These are phyloP conservation scores for Apiotrichum gracile DNA, from an alignment of 1,284 basidiomycete genomes.

Conservation along the genomic window DNA sequence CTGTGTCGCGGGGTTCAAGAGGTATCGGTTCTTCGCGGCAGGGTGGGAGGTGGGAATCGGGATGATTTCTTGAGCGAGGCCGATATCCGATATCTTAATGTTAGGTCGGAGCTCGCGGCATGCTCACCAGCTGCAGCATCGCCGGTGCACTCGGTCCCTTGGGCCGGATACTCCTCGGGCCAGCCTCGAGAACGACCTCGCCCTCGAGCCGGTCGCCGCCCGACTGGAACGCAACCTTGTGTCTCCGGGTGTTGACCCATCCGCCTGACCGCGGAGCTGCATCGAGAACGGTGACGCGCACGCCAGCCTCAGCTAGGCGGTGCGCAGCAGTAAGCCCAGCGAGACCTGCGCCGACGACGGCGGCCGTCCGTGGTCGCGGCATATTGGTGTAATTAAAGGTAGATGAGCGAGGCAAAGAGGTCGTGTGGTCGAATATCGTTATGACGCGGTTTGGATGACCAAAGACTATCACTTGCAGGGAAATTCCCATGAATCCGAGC, in stretches of 20 bases:
- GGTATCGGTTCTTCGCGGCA: constrained; percentile 40
- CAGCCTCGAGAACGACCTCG: constrained; percentile 64
- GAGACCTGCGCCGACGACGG: constrained; percentile 43
- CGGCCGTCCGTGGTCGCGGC: constrained; percentile 23
- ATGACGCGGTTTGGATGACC: not conserved
- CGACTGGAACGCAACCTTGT: constrained; percentile 39
- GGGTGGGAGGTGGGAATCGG: constrained; percentile 37
- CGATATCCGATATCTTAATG: constrained; percentile 26
- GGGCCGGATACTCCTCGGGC: constrained; percentile 75
- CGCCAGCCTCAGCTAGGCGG: constrained; percentile 22
- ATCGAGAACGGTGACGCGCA: constrained; percentile 9
- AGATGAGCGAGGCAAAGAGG: not conserved
- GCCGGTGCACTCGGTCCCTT: constrained; percentile 54
- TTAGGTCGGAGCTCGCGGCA: too few species aligned
- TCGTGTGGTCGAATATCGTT: not conserved
- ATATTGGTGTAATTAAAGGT: not conserved
- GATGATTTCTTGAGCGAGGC: constrained; percentile 24
- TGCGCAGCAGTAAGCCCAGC: constrained; percentile 43
- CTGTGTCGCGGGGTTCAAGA: constrained; percentile 20
- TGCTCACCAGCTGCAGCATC: constrained; percentile 71
- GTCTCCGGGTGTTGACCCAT: constrained; percentile 67
- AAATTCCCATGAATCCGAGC: too few species aligned
- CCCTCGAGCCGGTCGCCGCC: constrained; percentile 30
- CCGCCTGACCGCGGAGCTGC: constrained; percentile 54
- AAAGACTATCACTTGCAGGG: too few species aligned